Conservation (phyloP, 768 basidiomycete genomes). For the Leccinellum luteum region DNA sequence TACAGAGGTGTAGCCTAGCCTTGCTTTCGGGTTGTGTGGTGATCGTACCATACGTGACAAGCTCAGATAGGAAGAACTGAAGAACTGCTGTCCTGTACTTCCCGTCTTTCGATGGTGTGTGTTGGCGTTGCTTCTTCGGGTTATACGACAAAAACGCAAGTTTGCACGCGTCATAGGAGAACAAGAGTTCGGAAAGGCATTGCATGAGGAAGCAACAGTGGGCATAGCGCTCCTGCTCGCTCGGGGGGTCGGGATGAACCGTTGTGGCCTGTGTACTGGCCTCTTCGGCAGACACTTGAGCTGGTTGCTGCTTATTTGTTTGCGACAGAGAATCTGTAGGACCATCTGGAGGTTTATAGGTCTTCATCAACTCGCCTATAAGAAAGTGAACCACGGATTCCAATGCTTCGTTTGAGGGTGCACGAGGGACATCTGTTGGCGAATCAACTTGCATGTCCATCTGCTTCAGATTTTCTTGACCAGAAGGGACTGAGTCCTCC, state of each 20-base stretch:
- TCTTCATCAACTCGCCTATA: conserved; percentile 64
- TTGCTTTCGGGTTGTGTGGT: conserved; percentile 57
- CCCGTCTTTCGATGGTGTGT: conserved; percentile 64
- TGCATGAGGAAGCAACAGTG: conserved; percentile 88
- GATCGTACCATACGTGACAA: conserved; percentile 76
- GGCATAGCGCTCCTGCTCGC: conserved; percentile 35
- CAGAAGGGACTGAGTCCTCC: conserved; percentile 9
- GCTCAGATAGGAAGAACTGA: conserved; percentile 78
- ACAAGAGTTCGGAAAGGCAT: conserved; percentile 85
- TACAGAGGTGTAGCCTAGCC: conserved; percentile 62
- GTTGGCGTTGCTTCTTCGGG: conserved; percentile 53
- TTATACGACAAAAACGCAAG: conserved; percentile 78
- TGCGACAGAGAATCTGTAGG: conserved; percentile 18
- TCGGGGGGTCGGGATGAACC: conserved; percentile 9
- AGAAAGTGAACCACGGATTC: conserved; percentile 70
- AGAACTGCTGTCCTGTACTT: conserved; percentile 67
- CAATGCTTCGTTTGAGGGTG: conserved; percentile 41
- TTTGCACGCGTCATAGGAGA: conserved; percentile 93
- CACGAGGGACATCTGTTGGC: conserved; percentile 21
- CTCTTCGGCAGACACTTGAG: conserved; percentile 12
- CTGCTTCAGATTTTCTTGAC: conserved; percentile 20
- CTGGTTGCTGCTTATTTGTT: conserved; percentile 13
- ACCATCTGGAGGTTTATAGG: conserved; percentile 48
- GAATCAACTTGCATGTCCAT: conserved; percentile 63
- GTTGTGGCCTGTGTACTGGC: conserved; percentile 15